Evolutionary conservation across 2,329 filamentous ascomycete genomes (phyloP).

Genomic region (Uncinocarpus reesii): DNA sequence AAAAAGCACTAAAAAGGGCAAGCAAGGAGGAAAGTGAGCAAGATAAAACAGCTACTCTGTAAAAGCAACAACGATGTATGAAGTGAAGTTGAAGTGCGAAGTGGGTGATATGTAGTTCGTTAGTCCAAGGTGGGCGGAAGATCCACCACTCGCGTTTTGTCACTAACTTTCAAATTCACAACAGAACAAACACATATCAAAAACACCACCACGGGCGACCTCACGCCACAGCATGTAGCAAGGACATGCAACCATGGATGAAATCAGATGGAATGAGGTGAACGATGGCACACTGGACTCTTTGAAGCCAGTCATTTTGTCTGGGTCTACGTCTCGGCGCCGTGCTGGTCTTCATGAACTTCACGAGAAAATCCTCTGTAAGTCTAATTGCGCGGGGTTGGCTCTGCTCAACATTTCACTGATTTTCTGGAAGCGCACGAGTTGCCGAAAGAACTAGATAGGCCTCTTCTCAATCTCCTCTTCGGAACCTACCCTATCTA

Average conservation of each 20-base stretch:
- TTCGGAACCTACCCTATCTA: constrained; percentile 85
- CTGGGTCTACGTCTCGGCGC: constrained; percentile 35
- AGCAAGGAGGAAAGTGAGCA: no score
- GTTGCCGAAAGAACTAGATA: constrained; percentile 25
- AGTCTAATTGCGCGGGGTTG: constrained; percentile 9
- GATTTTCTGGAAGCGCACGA: constrained; percentile 25
- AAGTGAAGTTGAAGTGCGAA: no score
- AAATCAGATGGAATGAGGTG: constrained; percentile 38
- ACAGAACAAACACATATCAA: neutral
- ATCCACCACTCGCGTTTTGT: neutral
- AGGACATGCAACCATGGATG: constrained; percentile 32
- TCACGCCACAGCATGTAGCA: constrained; percentile 23
- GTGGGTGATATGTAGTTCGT: no score
- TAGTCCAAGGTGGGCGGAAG: no score
- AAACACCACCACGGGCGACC: neutral
- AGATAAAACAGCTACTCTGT: no score
- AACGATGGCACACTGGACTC: constrained; percentile 33
- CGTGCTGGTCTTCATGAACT: constrained; percentile 35
- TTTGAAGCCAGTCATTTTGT: constrained; percentile 32
- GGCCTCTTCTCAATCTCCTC: constrained; percentile 56
- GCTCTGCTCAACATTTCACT: neutral
- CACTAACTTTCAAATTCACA: neutral
- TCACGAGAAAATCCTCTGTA: constrained; percentile 36
- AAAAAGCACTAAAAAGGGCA: no score
- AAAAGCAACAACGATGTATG: no score